phyloP scores from a whole-genome alignment of 352 stramenopile species.

The Saprolegnia diclina region DNA sequence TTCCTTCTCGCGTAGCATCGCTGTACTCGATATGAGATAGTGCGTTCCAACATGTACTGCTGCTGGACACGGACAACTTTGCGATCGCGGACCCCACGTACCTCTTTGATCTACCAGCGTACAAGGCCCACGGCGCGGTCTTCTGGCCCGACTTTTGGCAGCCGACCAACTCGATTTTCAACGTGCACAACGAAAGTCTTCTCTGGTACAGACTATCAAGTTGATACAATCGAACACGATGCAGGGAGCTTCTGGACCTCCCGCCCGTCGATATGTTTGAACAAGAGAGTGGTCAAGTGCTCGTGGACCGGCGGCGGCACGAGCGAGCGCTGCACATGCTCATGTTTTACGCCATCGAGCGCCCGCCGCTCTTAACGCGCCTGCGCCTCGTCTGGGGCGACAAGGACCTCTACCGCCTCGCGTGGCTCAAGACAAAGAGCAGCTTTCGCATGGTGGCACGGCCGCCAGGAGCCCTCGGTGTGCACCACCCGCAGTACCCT shows the following conservation, averaged over 20 bases:
- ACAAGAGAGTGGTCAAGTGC: constrained; percentile 72
- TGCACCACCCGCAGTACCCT: constrained; percentile 42
- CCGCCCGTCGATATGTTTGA: constrained; percentile 83
- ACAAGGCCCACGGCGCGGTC: constrained; percentile 51
- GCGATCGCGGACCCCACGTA: constrained; percentile 68
- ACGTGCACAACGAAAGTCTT: constrained; percentile 60
- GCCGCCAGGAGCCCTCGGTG: constrained; percentile 43
- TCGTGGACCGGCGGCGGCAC: constrained; percentile 49
- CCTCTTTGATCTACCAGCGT: constrained; percentile 71
- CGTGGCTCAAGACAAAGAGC: constrained; percentile 68
- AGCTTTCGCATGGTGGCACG: constrained; percentile 66
- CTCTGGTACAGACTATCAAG: constrained; percentile 38
- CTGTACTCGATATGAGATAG: too few relatives aligned
- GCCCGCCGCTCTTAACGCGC: constrained; percentile 51
- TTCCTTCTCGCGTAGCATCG: neutral
- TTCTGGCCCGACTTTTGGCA: constrained; percentile 86
- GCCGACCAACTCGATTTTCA: constrained; percentile 57
- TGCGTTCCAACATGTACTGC: constrained; percentile 67
- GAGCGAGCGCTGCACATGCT: constrained; percentile 51
- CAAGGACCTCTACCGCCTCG: constrained; percentile 74
- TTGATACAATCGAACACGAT: neutral
- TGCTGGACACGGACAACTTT: constrained; percentile 78
- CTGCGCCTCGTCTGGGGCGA: constrained; percentile 66
- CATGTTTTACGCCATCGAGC: constrained; percentile 70
- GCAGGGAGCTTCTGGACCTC: constrained; percentile 51